Evolutionary conservation across 495 filamentous ascomycete genomes (phyloP).

Genomic region (Neurospora tetrasperma): DNA sequence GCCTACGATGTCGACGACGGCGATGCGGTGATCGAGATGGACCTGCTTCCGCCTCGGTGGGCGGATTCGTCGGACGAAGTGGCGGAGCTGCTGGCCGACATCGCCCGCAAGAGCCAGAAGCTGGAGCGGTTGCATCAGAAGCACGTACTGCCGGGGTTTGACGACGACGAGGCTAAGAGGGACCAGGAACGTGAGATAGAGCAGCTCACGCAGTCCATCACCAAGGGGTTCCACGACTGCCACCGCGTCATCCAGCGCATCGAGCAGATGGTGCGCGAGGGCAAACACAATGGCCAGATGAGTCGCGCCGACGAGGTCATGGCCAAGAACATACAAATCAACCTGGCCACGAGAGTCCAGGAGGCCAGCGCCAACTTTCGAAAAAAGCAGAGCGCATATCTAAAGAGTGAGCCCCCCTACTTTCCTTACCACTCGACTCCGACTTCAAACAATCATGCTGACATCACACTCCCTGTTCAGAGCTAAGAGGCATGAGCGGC

Average conservation of each 20-base stretch:
- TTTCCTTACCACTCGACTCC: neutral
- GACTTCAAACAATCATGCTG: neutral
- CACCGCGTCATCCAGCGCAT: slow-evolving; percentile 79
- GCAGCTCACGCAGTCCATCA: slow-evolving; percentile 80
- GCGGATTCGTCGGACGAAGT: slow-evolving; percentile 92
- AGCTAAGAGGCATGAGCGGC: slow-evolving; percentile 65
- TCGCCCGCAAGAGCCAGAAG: slow-evolving; percentile 69
- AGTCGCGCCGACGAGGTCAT: slow-evolving; percentile 82
- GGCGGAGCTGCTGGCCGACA: slow-evolving; percentile 65
- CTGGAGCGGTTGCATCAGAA: slow-evolving; percentile 93
- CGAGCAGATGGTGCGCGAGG: slow-evolving; percentile 71
- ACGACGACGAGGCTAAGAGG: slow-evolving; percentile 79
- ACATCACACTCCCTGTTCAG: slow-evolving; percentile 33
- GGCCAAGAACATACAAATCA: slow-evolving; percentile 91
- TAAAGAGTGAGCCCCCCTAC: slow-evolving; percentile 60
- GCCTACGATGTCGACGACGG: slow-evolving; percentile 75
- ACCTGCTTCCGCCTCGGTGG: slow-evolving; percentile 90
- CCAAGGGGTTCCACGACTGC: slow-evolving; percentile 77
- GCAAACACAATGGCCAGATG: slow-evolving; percentile 54
- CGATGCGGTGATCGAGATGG: slow-evolving; percentile 97
- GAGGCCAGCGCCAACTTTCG: slow-evolving; percentile 87
- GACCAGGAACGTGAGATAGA: slow-evolving; percentile 85
- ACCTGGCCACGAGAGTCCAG: slow-evolving; percentile 76
- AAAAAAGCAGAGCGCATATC: slow-evolving; percentile 93
- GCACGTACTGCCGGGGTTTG: slow-evolving; percentile 91